These are phyloP conservation scores for Phyllosticta citriasiana DNA, from an alignment of 2,329 filamentous ascomycete genomes.

Conservation along the genomic window DNA sequence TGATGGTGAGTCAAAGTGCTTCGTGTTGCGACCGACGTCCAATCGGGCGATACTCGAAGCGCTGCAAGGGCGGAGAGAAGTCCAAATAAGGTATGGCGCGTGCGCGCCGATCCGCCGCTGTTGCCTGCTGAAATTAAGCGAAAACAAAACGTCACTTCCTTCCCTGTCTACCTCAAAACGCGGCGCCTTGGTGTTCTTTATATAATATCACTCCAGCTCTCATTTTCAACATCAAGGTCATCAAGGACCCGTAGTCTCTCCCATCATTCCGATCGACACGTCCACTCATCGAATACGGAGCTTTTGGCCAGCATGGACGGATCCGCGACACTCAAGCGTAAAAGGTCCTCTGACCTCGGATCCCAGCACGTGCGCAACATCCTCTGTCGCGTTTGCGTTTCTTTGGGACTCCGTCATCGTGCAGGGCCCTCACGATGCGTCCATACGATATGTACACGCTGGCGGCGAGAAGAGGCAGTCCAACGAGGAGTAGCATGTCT, in stretches of 20 bases:
- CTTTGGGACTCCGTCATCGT: constrained; percentile 15
- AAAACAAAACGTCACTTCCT: background rate
- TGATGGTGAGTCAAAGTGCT: too few relatives aligned
- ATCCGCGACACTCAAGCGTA: too few relatives aligned
- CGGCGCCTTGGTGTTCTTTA: background rate
- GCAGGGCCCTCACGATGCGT: constrained; percentile 27
- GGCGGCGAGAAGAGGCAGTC: constrained; percentile 38
- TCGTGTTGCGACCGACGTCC: background rate
- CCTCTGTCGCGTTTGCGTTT: background rate
- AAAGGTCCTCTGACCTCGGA: too few relatives aligned
- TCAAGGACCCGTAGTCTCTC: too few relatives aligned
- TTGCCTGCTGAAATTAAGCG: background rate
- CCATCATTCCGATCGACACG: too few relatives aligned
- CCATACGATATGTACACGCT: constrained; percentile 36
- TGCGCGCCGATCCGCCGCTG: background rate
- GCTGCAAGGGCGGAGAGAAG: background rate
- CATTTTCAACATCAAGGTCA: background rate
- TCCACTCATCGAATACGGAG: too few relatives aligned
- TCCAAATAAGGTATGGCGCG: background rate
- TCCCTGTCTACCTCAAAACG: background rate
- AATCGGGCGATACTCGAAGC: background rate
- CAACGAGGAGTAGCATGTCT: constrained; percentile 34
- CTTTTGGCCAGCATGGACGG: too few relatives aligned
- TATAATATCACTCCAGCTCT: background rate
- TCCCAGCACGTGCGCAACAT: constrained; percentile 6